Percentiles rank a stretch among this genome's conserved stretches.
Conservation (phyloP, 108 stramenopile genomes). For the Cyclostephanos tholiformis region DNA sequence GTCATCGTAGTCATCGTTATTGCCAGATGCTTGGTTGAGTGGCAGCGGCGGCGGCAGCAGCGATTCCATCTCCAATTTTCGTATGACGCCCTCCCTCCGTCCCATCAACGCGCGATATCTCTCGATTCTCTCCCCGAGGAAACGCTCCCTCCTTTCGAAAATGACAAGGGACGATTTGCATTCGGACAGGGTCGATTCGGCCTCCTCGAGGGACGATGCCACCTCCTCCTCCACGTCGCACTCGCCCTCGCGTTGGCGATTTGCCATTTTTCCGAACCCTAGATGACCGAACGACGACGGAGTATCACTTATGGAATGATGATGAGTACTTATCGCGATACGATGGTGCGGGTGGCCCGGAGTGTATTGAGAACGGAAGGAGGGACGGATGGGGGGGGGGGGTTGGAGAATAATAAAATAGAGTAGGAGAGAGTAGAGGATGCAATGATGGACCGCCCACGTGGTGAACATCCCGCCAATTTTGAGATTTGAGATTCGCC, state of each 20-base stretch:
- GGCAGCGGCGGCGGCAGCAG: neutral
- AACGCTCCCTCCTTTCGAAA: conserved; percentile 28
- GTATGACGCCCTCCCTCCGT: conserved; percentile 1
- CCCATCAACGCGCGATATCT: conserved; percentile 16
- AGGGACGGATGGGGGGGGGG: too few species aligned
- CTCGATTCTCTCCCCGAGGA: conserved; percentile 7
- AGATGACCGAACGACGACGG: neutral
- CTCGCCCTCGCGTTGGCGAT: neutral
- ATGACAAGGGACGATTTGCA: conserved; percentile 15
- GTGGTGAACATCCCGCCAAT: too few species aligned
- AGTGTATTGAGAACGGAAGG: neutral
- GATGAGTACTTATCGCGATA: too few species aligned
- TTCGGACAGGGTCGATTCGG: conserved; percentile 14
- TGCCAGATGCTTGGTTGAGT: too few species aligned
- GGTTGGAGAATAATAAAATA: too few species aligned
- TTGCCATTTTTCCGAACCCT: neutral
- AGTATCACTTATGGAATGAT: too few species aligned
- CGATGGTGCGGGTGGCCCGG: neutral
- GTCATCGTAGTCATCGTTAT: conserved; percentile 4
- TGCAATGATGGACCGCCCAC: too few species aligned
- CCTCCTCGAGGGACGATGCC: conserved; percentile 7
- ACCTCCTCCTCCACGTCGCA: neutral
- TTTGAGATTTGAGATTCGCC: too few species aligned
- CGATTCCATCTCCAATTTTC: neutral
- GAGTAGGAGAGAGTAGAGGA: too few species aligned